These are phyloP conservation scores for Hymenoscyphus albidus DNA, from an alignment of 2,329 filamentous ascomycete species.

Conservation along the genomic window DNA sequence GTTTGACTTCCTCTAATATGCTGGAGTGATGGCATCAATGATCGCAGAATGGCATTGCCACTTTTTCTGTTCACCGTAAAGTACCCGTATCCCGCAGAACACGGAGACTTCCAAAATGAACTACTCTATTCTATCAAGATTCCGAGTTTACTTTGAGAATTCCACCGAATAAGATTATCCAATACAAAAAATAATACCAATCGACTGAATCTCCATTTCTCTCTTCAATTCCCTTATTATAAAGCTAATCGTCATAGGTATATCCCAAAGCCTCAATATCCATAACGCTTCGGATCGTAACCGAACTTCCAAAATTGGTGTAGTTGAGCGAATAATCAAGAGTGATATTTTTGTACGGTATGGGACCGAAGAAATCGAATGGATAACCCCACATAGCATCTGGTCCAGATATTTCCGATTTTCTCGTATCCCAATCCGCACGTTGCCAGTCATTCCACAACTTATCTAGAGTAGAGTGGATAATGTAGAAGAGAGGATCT, in stretches of 20 bases:
- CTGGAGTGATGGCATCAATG: too few relatives aligned
- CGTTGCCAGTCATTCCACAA: constrained; percentile 35
- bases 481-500: constrained; percentile 37
- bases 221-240: background rate
- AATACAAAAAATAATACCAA: too few relatives aligned
- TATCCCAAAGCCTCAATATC: constrained; percentile 15
- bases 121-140: too few relatives aligned
- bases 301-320: constrained; percentile 14
- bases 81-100: too few relatives aligned
- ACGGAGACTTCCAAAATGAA: too few relatives aligned
- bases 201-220: background rate
- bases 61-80: too few relatives aligned
- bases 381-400: constrained; percentile 36
- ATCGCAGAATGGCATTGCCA: too few relatives aligned
- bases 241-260: background rate
- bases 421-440: constrained; percentile 30
- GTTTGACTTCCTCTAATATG: too few relatives aligned
- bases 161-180: too few relatives aligned
- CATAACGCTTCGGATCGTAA: constrained; percentile 25
- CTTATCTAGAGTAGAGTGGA: constrained; percentile 26
- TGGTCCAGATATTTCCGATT: constrained; percentile 34
- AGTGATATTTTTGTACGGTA: constrained; percentile 36
- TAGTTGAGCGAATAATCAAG: constrained; percentile 27
- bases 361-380: constrained; percentile 34
- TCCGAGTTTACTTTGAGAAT: too few relatives aligned